Percentiles rank a stretch among this genome's conserved stretches.
Evolutionary conservation across 2,329 filamentous ascomycete genomes (phyloP).

Genomic region (Trichophyton simii): DNA sequence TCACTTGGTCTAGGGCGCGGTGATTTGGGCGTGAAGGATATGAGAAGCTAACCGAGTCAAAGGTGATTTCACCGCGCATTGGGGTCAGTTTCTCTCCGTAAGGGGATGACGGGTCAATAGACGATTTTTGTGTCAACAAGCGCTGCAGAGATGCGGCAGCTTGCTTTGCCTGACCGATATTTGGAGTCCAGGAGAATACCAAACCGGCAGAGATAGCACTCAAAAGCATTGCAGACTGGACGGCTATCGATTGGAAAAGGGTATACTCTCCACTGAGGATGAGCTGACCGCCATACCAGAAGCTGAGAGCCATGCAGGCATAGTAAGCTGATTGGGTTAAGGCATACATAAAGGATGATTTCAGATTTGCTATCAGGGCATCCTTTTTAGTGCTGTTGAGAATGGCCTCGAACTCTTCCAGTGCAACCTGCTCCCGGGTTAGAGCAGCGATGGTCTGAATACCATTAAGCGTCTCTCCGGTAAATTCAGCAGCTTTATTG

Average conservation of each 20-base stretch:
- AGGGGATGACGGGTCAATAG: conserved; percentile 11
- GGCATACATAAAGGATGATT: conserved; percentile 34
- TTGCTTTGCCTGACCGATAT: conserved; percentile 54
- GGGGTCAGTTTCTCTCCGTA: conserved; percentile 13
- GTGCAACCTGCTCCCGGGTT: conserved; percentile 39
- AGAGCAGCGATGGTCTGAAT: conserved; percentile 42
- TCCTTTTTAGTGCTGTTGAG: conserved; percentile 39
- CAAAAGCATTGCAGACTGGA: conserved; percentile 58
- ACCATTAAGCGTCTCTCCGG: conserved; percentile 40
- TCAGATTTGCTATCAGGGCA: conserved; percentile 36
- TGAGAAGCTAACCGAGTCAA: conserved; percentile 50
- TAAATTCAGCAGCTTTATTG: conserved; percentile 39
- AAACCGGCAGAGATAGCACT: conserved; percentile 62
- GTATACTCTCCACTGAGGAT: conserved; percentile 55
- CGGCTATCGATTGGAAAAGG: conserved; percentile 60
- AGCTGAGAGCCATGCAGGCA: conserved; percentile 46
- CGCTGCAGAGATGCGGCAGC: conserved; percentile 37
- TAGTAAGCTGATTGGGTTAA: conserved; percentile 52
- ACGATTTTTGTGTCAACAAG: neutral
- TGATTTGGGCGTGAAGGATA: conserved; percentile 53
- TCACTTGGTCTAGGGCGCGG: conserved; percentile 46
- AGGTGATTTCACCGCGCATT: conserved; percentile 26
- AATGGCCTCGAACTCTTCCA: conserved; percentile 35
- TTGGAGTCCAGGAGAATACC: conserved; percentile 62
- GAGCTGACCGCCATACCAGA: conserved; percentile 66